phyloP scores from a whole-genome alignment of 2,329 filamentous ascomycete genomes.

The Epichloe aotearoae region DNA sequence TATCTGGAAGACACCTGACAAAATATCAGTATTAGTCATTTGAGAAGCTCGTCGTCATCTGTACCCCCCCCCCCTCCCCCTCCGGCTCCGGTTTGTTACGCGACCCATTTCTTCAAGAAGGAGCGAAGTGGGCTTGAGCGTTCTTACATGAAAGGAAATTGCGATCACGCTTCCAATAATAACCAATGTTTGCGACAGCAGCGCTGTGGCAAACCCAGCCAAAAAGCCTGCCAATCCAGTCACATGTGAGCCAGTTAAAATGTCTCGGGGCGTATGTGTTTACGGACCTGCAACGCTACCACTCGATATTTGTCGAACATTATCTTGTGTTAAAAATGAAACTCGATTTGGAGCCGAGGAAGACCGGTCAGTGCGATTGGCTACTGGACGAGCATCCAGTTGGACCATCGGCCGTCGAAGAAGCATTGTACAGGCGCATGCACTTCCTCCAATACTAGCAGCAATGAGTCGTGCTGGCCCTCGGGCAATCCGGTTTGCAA shows the following conservation, averaged over 20 bases:
- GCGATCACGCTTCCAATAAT: conserved; percentile 53
- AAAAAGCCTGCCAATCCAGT: conserved; percentile 36
- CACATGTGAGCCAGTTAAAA: not conserved
- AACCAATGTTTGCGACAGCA: conserved; percentile 59
- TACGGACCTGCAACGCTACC: conserved; percentile 38
- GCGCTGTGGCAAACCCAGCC: conserved; percentile 50
- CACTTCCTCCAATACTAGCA: conserved; percentile 15
- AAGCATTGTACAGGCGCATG: conserved; percentile 14
- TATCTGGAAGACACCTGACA: conserved; percentile 27
- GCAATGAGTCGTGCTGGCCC: conserved; percentile 10
- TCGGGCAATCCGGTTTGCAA: not conserved
- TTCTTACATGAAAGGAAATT: conserved; percentile 48
- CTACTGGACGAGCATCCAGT: conserved; percentile 15
- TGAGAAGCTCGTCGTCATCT: not conserved
- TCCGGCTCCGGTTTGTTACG: too few species aligned
- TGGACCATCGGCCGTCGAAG: conserved; percentile 14
- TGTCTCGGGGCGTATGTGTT: not conserved
- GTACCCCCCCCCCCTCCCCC: not conserved
- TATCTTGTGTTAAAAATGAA: conserved; percentile 13
- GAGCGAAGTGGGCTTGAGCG: not conserved
- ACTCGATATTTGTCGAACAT: conserved; percentile 37
- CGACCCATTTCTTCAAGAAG: not conserved
- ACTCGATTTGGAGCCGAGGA: not conserved
- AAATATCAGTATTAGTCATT: not conserved
- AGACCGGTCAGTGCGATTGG: not conserved